phyloP scores from a whole-genome alignment of 148 eudicot species.

The Drosera capensis region DNA sequence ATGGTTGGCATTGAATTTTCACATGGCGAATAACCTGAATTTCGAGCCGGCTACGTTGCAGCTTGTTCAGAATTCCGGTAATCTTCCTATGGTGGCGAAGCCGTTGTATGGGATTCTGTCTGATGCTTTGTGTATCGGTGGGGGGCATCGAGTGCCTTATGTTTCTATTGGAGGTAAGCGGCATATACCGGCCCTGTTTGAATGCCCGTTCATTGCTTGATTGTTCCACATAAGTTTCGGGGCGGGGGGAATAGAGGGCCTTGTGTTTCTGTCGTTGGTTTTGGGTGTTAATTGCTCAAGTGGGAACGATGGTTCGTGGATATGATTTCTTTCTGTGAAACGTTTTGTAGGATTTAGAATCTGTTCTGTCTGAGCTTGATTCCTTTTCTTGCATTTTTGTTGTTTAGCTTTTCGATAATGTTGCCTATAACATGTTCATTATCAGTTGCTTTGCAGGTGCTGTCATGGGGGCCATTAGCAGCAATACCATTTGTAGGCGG shows the following conservation, averaged over 20 bases:
- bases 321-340: too few relatives aligned
- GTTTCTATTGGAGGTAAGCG: conserved; percentile 75
- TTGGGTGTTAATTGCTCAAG: too few relatives aligned
- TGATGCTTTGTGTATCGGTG: conserved; percentile 75
- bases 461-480: conserved; percentile 79
- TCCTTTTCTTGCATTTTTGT: neutral
- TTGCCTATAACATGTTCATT: conserved; percentile 1
- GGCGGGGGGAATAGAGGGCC: too few relatives aligned
- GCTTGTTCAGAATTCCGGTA: conserved; percentile 56
- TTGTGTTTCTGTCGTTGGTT: too few relatives aligned
- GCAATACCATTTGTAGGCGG: conserved; percentile 45
- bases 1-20: conserved; percentile 82
- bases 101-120: conserved; percentile 78
- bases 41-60: conserved; percentile 72
- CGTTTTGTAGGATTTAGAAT: too few relatives aligned
- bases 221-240: neutral
- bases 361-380: too few relatives aligned
- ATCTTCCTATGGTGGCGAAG: conserved; percentile 82
- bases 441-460: conserved; percentile 70
- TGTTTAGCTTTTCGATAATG: neutral
- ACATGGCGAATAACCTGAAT: conserved; percentile 65
- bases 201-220: neutral
- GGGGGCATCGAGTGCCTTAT: conserved; percentile 75
- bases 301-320: too few relatives aligned
- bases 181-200: neutral